phyloP scores from a whole-genome alignment of 306 rosid genomes.

The Begonia masoniana region DNA sequence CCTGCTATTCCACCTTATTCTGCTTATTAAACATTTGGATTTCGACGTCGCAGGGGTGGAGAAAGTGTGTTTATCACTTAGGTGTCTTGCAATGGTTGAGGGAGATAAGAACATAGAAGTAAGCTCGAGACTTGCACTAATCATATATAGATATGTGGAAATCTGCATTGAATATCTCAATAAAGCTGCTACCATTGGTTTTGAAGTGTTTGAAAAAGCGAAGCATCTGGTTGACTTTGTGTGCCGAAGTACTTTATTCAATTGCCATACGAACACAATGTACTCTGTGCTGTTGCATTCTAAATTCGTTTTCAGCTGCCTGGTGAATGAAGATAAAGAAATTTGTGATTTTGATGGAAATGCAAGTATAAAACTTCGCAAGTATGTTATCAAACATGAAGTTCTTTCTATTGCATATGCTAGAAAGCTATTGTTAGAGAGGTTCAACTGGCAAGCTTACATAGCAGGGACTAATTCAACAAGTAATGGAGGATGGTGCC shows the following conservation, averaged over 20 bases:
- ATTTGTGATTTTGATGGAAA: neutral
- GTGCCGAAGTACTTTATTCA: neutral
- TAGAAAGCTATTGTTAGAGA: neutral
- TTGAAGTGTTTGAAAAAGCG: neutral
- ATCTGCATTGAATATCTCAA: slow-evolving; percentile 1
- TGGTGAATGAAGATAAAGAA: neutral
- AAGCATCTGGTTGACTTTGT: neutral
- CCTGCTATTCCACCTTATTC: neutral
- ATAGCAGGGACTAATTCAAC: slow-evolving; percentile 13
- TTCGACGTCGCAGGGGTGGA: neutral
- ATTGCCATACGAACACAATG: neutral
- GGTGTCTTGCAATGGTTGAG: neutral
- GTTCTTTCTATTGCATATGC: neutral
- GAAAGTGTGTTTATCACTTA: neutral
- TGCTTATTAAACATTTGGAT: neutral
- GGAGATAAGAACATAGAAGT: neutral
- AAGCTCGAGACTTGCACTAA: neutral
- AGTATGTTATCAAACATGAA: neutral
- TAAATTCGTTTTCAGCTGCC: neutral
- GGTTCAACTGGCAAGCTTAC: neutral
- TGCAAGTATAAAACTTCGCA: neutral
- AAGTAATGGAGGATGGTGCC: slow-evolving; percentile 41
- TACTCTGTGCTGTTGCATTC: neutral
- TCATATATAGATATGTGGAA: neutral
- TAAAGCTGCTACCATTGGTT: neutral